Evolutionary conservation across 495 filamentous ascomycete genomes (phyloP).

Genomic region (Aspergillus nidulans): DNA sequence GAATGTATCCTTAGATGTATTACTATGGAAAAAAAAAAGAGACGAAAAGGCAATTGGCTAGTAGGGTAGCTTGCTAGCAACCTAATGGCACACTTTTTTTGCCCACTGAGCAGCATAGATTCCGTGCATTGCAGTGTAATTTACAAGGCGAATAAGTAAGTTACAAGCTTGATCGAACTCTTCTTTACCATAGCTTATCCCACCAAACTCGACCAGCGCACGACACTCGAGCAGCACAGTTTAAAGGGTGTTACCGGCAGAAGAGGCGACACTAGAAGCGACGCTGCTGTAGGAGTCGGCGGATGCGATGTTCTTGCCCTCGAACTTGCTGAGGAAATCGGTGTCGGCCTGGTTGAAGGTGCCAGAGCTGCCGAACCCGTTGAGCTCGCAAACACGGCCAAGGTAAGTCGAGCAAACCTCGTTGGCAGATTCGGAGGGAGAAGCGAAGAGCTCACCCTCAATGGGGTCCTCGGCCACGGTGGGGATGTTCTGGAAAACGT

Average conservation of each 20-base stretch:
- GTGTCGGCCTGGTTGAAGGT: slow-evolving; percentile 25
- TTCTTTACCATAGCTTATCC: background rate
- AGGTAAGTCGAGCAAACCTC: slow-evolving; percentile 37
- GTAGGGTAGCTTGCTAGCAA: background rate
- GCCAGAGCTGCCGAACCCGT: slow-evolving; percentile 43
- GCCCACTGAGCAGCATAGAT: background rate
- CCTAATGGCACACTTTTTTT: background rate
- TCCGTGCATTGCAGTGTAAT: background rate
- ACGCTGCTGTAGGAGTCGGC: slow-evolving; percentile 27
- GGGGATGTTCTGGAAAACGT: slow-evolving; percentile 50
- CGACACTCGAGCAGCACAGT: background rate
- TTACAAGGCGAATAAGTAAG: background rate
- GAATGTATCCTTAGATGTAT: background rate
- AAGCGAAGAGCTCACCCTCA: slow-evolving; percentile 39
- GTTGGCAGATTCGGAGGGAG: slow-evolving; percentile 29
- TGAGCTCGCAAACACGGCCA: slow-evolving; percentile 41
- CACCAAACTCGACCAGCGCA: background rate
- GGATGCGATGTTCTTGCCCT: slow-evolving; percentile 34
- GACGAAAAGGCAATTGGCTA: background rate
- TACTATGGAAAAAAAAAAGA: background rate
- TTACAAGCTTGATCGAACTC: background rate
- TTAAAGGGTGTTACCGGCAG: slow-evolving; percentile 20
- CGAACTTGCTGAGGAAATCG: slow-evolving; percentile 37
- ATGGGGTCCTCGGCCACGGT: slow-evolving; percentile 26
- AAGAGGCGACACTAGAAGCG: slow-evolving; percentile 19